Evolutionary conservation across 495 filamentous ascomycete species (phyloP), one percentile per base, ranked within the genome.

Genomic region (Copromyces sp.): DNA sequence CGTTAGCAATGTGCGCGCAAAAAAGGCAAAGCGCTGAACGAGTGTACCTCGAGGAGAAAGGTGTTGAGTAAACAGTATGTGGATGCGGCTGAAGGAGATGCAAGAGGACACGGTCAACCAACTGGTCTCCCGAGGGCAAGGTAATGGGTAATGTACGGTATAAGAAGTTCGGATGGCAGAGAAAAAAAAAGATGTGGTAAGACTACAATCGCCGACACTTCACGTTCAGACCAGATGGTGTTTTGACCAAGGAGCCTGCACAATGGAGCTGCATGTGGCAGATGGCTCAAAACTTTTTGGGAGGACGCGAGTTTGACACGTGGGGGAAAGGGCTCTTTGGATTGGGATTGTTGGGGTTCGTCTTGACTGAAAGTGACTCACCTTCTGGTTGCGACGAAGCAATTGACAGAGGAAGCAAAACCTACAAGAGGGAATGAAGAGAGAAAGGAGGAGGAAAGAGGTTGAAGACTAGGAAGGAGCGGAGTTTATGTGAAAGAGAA

Each of bases 1-100:
- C 89, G 92, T 92, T 85, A 80, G 89, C 85, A 77, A 47, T 2
- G 24, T 73, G 40, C 72, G 72, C 45, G 47, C 37, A 38, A 39
- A 69, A 29, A 61, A 69, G 39, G 39, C 37, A 39, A 35, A 71
- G 38, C n/a, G 44, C 71, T 75, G 42, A 24, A 59, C 29, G 29
- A 65, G 14, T 65, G 14, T 17, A 9, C 6, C 53, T 32, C 29
- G 53, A 76, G 70, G 71, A 73, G 73, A 73, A 77, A 72, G 74
- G 73, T 75, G 71, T 74, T 65, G 69, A 53, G 39, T 70, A 69
- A 72, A 39, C n/a, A 65, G 65, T 39, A 38, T 20, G 40, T 61
- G 4, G 20, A 38, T 65, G 53, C 14, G 70, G 38, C 29, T 59
- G 35, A 7, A 14, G 14, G 9, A 35, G 24, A 61, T 61, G 53